phyloP scores from a whole-genome alignment of 176 grass and related monocot genomes.

The Oryza glumipatula region DNA sequence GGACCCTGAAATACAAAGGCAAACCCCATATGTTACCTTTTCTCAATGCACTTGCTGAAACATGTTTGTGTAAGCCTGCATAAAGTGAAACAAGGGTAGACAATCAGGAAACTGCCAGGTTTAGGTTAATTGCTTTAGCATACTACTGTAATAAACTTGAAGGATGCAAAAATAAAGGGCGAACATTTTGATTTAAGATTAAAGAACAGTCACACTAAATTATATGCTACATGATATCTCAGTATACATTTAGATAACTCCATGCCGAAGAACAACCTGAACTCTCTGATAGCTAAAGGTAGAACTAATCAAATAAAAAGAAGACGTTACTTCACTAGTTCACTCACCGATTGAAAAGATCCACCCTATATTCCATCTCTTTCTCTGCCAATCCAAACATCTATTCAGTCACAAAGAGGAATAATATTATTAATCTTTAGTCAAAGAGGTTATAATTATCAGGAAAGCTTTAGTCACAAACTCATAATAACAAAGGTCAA shows the following conservation, averaged over 20 bases:
- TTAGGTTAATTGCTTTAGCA: not conserved
- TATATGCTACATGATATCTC: not conserved
- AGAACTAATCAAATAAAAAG: not conserved
- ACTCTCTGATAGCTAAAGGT: not conserved
- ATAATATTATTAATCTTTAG: not conserved
- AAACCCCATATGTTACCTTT: conserved; percentile 49
- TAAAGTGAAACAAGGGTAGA: conserved; percentile 1
- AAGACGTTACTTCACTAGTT: not conserved
- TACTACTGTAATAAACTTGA: not conserved
- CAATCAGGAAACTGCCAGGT: not conserved
- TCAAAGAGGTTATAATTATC: not conserved
- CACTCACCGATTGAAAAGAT: conserved; percentile 72
- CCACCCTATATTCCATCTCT: conserved; percentile 90
- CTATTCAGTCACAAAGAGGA: conserved; percentile 23
- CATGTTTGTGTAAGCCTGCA: conserved; percentile 67
- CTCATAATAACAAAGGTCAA: too few relatives aligned
- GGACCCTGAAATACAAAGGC: not conserved
- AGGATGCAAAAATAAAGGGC: not conserved
- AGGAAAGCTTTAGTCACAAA: not conserved
- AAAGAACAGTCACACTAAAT: not conserved
- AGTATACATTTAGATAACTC: not conserved
- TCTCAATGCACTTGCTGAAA: conserved; percentile 76
- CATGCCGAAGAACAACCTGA: not conserved
- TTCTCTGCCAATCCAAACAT: conserved; percentile 75
- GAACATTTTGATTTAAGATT: not conserved